A percentile compares a stretch with the other conserved stretches of the same genome.
phyloP scores from a whole-genome alignment of 139 green algal genomes.

The Zygnema circumcarinatum region DNA sequence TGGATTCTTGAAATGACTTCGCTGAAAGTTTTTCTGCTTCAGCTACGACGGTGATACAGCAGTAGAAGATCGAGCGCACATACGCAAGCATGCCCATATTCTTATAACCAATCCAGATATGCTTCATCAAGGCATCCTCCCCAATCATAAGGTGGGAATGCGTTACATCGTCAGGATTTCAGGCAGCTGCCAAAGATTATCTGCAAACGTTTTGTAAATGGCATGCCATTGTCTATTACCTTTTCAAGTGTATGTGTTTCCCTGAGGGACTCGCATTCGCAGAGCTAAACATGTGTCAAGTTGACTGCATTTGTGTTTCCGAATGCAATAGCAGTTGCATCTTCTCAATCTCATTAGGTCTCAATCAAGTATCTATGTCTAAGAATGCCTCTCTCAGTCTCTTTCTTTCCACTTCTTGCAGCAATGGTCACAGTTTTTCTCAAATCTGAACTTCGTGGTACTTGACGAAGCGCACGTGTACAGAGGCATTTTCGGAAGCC shows the following conservation, averaged over 20 bases:
- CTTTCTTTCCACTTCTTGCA: not conserved
- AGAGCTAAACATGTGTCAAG: too few species aligned
- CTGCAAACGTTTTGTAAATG: too few species aligned
- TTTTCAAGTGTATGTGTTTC: too few species aligned
- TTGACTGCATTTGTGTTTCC: too few species aligned
- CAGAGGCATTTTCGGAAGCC: constrained; percentile 54
- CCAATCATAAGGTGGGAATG: constrained; percentile 20
- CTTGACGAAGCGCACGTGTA: constrained; percentile 60
- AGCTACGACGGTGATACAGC: constrained; percentile 39
- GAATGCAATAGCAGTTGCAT: too few species aligned
- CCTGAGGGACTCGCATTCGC: too few species aligned
- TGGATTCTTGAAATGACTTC: too few species aligned
- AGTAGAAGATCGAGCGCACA: constrained; percentile 18
- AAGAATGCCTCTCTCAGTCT: too few species aligned
- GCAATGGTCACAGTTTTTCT: constrained; percentile 55
- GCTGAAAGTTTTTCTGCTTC: too few species aligned
- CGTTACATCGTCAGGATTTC: not conserved
- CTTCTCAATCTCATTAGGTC: too few species aligned
- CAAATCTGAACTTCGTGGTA: constrained; percentile 52
- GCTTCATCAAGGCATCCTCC: constrained; percentile 57
- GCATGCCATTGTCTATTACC: too few species aligned
- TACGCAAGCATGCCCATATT: constrained; percentile 32
- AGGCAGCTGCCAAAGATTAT: not conserved
- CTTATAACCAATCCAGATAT: constrained; percentile 66
- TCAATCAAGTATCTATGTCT: too few species aligned